Conservation (phyloP, 768 basidiomycete genomes). For the Auriscalpium vulgare region DNA sequence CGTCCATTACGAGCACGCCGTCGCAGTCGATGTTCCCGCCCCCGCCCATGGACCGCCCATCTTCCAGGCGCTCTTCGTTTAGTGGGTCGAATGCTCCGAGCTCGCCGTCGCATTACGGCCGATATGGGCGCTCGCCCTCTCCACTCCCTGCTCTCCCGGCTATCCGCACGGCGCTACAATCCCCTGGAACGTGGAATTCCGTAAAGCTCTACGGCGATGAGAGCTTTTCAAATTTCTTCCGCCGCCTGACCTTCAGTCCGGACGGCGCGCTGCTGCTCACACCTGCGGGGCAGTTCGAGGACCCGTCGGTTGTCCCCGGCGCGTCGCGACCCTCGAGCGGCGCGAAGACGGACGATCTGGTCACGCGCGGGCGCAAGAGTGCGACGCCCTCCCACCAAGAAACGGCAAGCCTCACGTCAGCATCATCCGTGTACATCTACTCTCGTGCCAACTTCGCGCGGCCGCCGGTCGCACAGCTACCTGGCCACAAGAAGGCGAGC, state of each 20-base stretch:
- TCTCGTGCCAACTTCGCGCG: slow-evolving; percentile 90
- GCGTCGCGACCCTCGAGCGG: slow-evolving; percentile 24
- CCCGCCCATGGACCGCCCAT: slow-evolving; percentile 56
- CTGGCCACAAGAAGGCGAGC: slow-evolving; percentile 93
- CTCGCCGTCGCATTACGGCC: slow-evolving; percentile 49
- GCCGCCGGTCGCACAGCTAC: slow-evolving; percentile 89
- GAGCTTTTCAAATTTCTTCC: slow-evolving; percentile 91
- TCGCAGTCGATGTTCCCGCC: slow-evolving; percentile 54
- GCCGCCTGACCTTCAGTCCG: slow-evolving; percentile 87
- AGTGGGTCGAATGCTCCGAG: slow-evolving; percentile 76
- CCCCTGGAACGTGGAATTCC: slow-evolving; percentile 49
- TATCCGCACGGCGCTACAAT: slow-evolving; percentile 58
- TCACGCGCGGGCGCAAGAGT: slow-evolving; percentile 51
- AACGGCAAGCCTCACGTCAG: slow-evolving; percentile 28
- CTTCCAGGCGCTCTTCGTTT: slow-evolving; percentile 57
- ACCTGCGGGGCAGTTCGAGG: slow-evolving; percentile 96
- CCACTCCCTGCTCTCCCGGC: slow-evolving; percentile 92
- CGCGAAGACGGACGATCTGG: slow-evolving; percentile 27
- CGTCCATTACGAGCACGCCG: slow-evolving; percentile 62
- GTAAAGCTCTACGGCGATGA: slow-evolving; percentile 93
- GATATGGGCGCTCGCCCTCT: slow-evolving; percentile 78
- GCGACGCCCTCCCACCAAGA: slow-evolving; percentile 34
- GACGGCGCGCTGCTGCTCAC: slow-evolving; percentile 92
- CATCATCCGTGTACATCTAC: slow-evolving; percentile 85
- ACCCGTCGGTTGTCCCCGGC: slow-evolving; percentile 56